Conservation (phyloP, 2,329 filamentous ascomycete species). For the Pseudogymnoascus sp. region DNA sequence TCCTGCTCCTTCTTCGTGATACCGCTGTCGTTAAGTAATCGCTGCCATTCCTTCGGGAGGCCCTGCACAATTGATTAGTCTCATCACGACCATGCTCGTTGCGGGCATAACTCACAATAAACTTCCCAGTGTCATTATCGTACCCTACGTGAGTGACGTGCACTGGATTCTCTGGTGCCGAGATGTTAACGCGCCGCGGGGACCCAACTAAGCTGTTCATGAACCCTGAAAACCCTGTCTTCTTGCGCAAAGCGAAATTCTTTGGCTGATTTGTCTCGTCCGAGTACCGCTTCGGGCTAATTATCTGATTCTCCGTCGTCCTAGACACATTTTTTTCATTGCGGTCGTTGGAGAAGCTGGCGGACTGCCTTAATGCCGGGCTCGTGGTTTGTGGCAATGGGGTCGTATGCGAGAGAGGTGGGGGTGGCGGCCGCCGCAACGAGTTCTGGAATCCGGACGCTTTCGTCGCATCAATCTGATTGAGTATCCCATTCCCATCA, state of each 20-base stretch:
- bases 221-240: slow-evolving; percentile 80
- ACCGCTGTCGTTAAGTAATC: slow-evolving; percentile 87
- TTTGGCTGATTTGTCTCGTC: slow-evolving; percentile 65
- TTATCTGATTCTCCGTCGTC: slow-evolving; percentile 38
- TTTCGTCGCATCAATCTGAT: slow-evolving; percentile 45
- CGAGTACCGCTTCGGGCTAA: slow-evolving; percentile 64
- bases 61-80: slow-evolving; percentile 48
- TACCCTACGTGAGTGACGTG: slow-evolving; percentile 98
- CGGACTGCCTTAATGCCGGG: slow-evolving; percentile 56
- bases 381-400: slow-evolving; percentile 46
- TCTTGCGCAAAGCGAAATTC: slow-evolving; percentile 60
- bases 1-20: slow-evolving; percentile 94
- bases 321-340: slow-evolving; percentile 39
- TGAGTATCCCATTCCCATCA: slow-evolving; percentile 55
- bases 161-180: slow-evolving; percentile 94
- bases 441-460: slow-evolving; percentile 29
- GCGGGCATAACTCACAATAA: slow-evolving; percentile 55
- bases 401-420: slow-evolving; percentile 42
- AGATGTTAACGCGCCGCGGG: slow-evolving; percentile 86
- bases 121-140: slow-evolving; percentile 91
- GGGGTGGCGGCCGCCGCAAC: slow-evolving; percentile 36
- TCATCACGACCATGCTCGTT: background rate
- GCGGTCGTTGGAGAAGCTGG: slow-evolving; percentile 52
- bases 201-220: slow-evolving; percentile 78
- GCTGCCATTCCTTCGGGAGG: slow-evolving; percentile 95